phyloP scores from a whole-genome alignment of 176 grass and related monocot genomes.

The Carex kokanica region DNA sequence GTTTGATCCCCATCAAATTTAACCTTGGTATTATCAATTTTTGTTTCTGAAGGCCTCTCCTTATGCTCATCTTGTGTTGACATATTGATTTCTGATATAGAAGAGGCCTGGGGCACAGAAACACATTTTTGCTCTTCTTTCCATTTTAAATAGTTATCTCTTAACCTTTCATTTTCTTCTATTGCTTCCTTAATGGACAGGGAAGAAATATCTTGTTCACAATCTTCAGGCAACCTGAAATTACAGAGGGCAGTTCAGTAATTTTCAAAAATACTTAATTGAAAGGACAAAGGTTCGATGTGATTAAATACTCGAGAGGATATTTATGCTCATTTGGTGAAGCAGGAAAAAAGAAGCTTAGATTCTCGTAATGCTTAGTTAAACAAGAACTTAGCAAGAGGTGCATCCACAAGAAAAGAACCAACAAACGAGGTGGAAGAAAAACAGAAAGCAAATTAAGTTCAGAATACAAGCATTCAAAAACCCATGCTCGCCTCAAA shows the following conservation, averaged over 20 bases:
- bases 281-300: neutral
- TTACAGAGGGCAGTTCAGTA: neutral
- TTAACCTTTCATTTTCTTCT: neutral
- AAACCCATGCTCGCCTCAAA: neutral
- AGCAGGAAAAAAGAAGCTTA: neutral
- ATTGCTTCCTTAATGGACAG: neutral
- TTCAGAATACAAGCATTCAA: neutral
- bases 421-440: neutral
- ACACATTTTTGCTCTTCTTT: neutral
- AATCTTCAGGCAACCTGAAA: neutral
- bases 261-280: neutral
- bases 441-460: neutral
- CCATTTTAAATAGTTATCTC: neutral
- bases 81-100: neutral
- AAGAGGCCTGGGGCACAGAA: neutral
- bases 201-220: neutral
- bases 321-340: neutral
- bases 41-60: neutral
- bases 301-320: neutral
- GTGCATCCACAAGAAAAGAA: neutral
- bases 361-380: neutral
- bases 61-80: neutral
- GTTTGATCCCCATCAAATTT: neutral
- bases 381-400: neutral
- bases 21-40: neutral